A percentile compares a stretch with the other conserved stretches of the same genome.
These are phyloP conservation scores for Urostyla sp. DNA, from an alignment of 73 alveolate species.

Conservation along the genomic window DNA sequence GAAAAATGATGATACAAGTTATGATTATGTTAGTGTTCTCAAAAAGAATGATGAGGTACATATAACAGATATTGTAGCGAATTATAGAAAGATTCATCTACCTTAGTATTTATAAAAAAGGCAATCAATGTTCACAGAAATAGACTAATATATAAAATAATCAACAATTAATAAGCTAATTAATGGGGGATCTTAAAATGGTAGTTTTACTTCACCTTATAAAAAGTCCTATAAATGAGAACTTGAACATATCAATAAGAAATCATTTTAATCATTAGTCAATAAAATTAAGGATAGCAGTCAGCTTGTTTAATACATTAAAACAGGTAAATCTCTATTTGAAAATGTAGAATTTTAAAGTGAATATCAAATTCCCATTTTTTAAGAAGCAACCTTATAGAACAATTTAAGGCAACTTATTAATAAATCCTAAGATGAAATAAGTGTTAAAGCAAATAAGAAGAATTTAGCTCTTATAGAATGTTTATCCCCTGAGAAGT, in stretches of 20 bases:
- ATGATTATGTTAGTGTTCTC: no score
- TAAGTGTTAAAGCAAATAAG: slow-evolving; percentile 44
- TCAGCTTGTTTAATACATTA: not conserved
- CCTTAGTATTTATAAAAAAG: no score
- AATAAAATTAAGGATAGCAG: slow-evolving; percentile 34
- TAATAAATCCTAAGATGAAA: slow-evolving; percentile 19
- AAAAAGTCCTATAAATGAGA: slow-evolving; percentile 24
- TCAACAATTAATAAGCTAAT: no score
- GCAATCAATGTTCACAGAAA: no score
- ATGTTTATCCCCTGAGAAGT: slow-evolving; percentile 38
- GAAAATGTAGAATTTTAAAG: not conserved
- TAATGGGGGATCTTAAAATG: no score
- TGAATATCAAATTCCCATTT: slow-evolving; percentile 52
- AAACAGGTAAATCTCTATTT: slow-evolving; percentile 43
- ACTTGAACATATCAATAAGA: slow-evolving; percentile 21
- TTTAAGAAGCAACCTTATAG: slow-evolving; percentile 1
- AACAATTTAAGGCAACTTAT: not conserved
- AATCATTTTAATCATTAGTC: slow-evolving; percentile 12
- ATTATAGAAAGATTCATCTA: no score
- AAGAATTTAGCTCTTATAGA: slow-evolving; percentile 30
- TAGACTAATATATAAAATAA: no score
- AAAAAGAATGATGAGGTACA: no score
- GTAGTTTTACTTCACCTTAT: slow-evolving; percentile 30
- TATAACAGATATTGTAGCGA: no score
- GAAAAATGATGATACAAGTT: no score